Evolutionary conservation across 345 rosid genomes (phyloP), one percentile per base, ranked within the genome.

Genomic region (Gossypium thurberi): DNA sequence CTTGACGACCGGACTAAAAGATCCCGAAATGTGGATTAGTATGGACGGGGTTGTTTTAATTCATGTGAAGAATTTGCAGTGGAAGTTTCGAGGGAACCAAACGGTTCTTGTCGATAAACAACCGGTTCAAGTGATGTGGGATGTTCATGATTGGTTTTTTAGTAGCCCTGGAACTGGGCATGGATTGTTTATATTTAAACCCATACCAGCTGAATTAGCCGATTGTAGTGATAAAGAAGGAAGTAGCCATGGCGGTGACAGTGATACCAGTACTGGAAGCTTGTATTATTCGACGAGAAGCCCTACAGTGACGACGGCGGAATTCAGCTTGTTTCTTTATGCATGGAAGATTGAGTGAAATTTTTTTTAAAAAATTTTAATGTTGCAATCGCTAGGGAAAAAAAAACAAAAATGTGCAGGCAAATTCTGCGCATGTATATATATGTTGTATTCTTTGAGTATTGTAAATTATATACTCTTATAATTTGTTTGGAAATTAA

Each of bases 31-130:
- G 97, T 96, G 97, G 98, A 87, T 96, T 69, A 93, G 97, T 82
- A 85, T 96, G 59, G 96, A 93, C 7, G 99, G 98, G 69, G 79
- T 76, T 25, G 91, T 87, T 67, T 67, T 90, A 78, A 75, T 96
- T 11, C 96, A 96, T 15, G 87, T 96, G 2, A 88, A 75, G 82
- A 96, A 93, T 73, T 70, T 96, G 80, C 96, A 96, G 55, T 96
- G 98, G 99, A 95, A 91, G 69, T 95, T 95, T 75, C 84, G 99
- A n/a, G 98, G 97, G 61, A 94, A 94, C 78, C 91, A 93, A 70
- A 93, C 91, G 40, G 94, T 96, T 65, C 9, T 87, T 77, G 90
- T 91, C 10, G 91, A 90, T 15, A 86, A 82, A 72, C 91, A 88
- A 43, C 91, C 89, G 0, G 86, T 95, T 20, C 92, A 91, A 76